phyloP scores from a whole-genome alignment of 1,284 basidiomycete species.

The Rhodotorula sp. region DNA sequence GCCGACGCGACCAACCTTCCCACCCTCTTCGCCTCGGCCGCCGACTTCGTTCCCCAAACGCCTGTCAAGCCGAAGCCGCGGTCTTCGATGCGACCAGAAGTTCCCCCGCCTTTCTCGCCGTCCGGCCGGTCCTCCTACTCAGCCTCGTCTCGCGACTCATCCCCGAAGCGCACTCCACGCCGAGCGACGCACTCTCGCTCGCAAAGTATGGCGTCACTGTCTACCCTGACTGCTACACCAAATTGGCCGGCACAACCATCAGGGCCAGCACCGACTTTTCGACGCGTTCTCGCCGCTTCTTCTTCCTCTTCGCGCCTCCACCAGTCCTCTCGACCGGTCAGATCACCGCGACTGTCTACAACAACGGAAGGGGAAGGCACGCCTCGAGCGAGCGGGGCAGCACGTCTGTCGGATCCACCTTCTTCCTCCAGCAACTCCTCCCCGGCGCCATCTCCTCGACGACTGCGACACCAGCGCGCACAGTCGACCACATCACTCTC shows the following conservation, averaged over 20 bases:
- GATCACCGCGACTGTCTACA: too few relatives aligned
- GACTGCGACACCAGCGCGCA: background rate
- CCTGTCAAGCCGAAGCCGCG: conserved; percentile 9
- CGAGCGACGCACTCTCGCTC: background rate
- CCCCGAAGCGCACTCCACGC: background rate
- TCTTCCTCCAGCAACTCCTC: background rate
- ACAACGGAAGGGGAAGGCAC: too few relatives aligned
- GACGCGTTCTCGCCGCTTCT: too few relatives aligned
- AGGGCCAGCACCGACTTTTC: too few relatives aligned
- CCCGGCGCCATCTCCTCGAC: background rate
- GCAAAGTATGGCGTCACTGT: background rate
- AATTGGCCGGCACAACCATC: background rate
- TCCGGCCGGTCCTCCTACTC: background rate
- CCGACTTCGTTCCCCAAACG: conserved; percentile 38
- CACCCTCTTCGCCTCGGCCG: conserved; percentile 15
- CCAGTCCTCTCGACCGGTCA: too few relatives aligned
- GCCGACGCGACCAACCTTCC: conserved; percentile 9
- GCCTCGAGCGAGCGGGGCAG: background rate
- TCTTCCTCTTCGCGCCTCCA: too few relatives aligned
- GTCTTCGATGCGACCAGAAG: background rate
- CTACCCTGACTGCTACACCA: background rate
- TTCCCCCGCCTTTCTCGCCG: background rate
- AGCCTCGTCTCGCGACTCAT: conserved; percentile 9
- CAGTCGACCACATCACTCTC: background rate
- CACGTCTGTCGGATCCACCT: background rate